Evolutionary conservation across 1,284 basidiomycete species (phyloP).

Genomic region (Austroboletus novae-zelandiae): DNA sequence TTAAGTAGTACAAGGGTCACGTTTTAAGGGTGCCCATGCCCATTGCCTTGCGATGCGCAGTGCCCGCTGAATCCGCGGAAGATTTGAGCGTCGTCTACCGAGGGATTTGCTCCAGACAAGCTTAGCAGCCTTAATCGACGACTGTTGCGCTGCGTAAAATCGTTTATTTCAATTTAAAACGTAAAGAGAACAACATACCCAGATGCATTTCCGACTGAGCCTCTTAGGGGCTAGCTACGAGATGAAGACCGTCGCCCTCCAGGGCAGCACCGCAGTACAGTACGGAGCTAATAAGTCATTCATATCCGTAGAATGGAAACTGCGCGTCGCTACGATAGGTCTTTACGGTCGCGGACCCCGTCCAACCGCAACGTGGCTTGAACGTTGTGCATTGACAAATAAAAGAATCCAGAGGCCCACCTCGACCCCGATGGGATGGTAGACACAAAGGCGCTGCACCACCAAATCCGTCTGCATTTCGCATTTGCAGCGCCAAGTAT

Average conservation of each 20-base stretch:
- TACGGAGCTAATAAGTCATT: neutral
- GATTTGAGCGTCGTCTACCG: neutral
- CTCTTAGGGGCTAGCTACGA: neutral
- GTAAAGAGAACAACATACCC: neutral
- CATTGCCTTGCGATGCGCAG: neutral
- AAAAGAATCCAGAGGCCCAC: neutral
- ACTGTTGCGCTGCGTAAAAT: neutral
- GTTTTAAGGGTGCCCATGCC: neutral
- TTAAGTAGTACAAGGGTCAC: neutral
- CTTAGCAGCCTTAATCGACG: neutral
- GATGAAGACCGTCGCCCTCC: neutral
- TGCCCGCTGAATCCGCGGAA: neutral
- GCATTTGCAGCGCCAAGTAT: no score
- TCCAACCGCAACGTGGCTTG: neutral
- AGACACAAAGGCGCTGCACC: neutral
- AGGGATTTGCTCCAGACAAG: neutral
- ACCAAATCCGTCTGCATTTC: neutral
- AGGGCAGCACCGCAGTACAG: neutral
- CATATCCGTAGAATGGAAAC: slow-evolving; percentile 9
- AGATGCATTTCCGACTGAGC: neutral
- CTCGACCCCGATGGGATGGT: neutral
- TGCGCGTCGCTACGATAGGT: slow-evolving; percentile 1
- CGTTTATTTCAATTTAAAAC: neutral
- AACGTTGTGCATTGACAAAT: neutral
- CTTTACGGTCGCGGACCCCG: neutral